These are phyloP conservation scores for Metschnikowia drakensbergensis DNA, from an alignment of 805 yeast genomes.

Conservation along the genomic window DNA sequence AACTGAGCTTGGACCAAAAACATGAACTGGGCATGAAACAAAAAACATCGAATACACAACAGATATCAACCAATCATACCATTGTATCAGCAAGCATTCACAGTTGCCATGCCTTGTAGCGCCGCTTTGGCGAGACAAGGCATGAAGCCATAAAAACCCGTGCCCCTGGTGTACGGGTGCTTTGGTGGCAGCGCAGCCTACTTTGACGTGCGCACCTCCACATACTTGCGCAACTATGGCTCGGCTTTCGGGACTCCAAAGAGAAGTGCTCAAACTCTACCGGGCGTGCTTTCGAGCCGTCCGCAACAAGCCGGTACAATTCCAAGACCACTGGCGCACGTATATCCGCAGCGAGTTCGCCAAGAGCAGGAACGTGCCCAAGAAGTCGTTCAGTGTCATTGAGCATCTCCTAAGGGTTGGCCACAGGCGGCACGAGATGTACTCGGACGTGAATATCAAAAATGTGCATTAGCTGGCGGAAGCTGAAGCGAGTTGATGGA, in stretches of 20 bases:
- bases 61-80: no score
- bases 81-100: no score
- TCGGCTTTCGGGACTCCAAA: slow-evolving; percentile 41
- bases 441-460: slow-evolving; percentile 64
- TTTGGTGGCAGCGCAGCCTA: no score
- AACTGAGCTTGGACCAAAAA: no score
- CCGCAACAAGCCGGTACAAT: slow-evolving; percentile 45
- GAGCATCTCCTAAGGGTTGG: slow-evolving; percentile 84
- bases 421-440: slow-evolving; percentile 64
- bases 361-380: slow-evolving; percentile 53
- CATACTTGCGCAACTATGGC: slow-evolving; percentile 22
- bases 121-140: no score
- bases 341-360: slow-evolving; percentile 62
- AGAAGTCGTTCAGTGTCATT: slow-evolving; percentile 78
- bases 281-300: slow-evolving; percentile 45
- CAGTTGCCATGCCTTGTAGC: no score
- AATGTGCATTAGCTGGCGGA: slow-evolving; percentile 46
- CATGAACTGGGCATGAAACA: no score
- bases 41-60: no score
- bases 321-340: slow-evolving; percentile 37
- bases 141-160: no score
- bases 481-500: no score
- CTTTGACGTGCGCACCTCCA: no score
- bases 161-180: not conserved
- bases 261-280: slow-evolving; percentile 48